These are phyloP conservation scores for Saccharomycopsis sp. DNA, from an alignment of 805 yeast genomes.

Conservation along the genomic window DNA sequence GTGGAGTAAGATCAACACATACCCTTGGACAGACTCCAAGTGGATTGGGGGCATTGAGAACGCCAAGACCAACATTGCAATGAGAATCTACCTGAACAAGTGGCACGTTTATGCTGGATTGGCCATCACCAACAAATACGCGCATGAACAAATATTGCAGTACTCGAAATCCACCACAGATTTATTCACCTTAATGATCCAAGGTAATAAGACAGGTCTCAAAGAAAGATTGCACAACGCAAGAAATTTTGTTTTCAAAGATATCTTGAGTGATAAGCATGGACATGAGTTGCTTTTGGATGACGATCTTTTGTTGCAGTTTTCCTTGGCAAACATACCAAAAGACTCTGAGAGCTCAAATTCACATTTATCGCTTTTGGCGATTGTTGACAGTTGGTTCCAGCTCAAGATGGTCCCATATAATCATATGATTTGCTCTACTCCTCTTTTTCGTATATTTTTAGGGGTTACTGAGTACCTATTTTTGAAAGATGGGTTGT, in stretches of 20 bases:
- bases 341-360: constrained; percentile 57
- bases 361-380: constrained; percentile 80
- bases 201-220: constrained; percentile 52
- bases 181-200: constrained; percentile 74
- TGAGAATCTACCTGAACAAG: constrained; percentile 84
- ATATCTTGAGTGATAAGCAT: constrained; percentile 32
- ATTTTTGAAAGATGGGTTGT: constrained; percentile 71
- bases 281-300: constrained; percentile 65
- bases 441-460: constrained; percentile 87
- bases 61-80: constrained; percentile 87
- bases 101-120: constrained; percentile 99
- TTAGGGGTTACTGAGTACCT: constrained; percentile 90
- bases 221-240: constrained; percentile 53
- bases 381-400: constrained; percentile 92
- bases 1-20: constrained; percentile 74
- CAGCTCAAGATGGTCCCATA: constrained; percentile 81
- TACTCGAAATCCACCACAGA: constrained; percentile 81
- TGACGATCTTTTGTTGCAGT: constrained; percentile 69
- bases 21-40: constrained; percentile 78
- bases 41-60: constrained; percentile 95
- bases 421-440: constrained; percentile 93
- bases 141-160: constrained; percentile 84
- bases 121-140: constrained; percentile 92
- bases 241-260: constrained; percentile 67
- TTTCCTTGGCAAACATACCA: constrained; percentile 64